These are phyloP conservation scores for Anthracocystis walkeri DNA, from an alignment of 1,284 basidiomycete species.

Conservation along the genomic window DNA sequence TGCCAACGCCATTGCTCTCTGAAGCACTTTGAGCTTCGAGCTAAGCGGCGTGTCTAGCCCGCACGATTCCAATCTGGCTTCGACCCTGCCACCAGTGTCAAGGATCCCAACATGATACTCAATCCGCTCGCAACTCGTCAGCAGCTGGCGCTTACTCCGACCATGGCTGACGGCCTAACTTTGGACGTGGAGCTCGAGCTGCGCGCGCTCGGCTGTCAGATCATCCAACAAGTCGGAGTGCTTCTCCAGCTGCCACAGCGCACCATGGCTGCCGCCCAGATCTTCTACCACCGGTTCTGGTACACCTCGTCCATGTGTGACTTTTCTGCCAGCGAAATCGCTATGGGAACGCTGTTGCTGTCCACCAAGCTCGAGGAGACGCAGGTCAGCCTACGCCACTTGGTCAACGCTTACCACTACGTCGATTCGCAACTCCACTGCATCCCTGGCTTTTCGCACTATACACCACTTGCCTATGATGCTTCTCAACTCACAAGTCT, in stretches of 20 bases:
- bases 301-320: conserved; percentile 93
- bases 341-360: conserved; percentile 91
- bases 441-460: conserved; percentile 72
- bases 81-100: neutral
- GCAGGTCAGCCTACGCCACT: conserved; percentile 87
- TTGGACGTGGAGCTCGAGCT: conserved; percentile 85
- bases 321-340: conserved; percentile 89
- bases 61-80: neutral
- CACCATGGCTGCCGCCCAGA: conserved; percentile 94
- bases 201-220: conserved; percentile 80
- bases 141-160: conserved; percentile 84
- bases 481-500: conserved; percentile 12
- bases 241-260: conserved; percentile 94
- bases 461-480: conserved; percentile 12
- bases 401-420: conserved; percentile 93
- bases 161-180: conserved; percentile 83
- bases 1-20: neutral
- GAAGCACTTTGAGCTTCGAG: neutral
- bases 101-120: conserved; percentile 70
- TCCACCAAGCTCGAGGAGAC: conserved; percentile 97
- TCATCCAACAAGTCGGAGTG: conserved; percentile 93
- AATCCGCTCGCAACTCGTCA: conserved; percentile 85
- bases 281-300: conserved; percentile 96
- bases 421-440: conserved; percentile 70
- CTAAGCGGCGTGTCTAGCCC: neutral